Evolutionary conservation across 2,329 filamentous ascomycete species (phyloP), one percentile per base, ranked within the genome.

Genomic region (Talaromyces atroroseus): DNA sequence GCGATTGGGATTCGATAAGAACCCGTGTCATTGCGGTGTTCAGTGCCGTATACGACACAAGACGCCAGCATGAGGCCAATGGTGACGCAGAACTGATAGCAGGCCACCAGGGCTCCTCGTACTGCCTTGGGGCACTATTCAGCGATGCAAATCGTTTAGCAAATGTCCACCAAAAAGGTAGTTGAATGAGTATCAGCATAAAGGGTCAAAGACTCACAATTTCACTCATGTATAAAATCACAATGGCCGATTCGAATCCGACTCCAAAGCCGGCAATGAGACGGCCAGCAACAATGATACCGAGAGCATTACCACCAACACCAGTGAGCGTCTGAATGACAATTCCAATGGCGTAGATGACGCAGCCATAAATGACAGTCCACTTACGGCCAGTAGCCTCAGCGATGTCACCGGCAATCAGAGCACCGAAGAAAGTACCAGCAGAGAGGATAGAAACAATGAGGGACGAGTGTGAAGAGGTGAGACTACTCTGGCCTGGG

Each of bases 191-290:
- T 2, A 21, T 21, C 6, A n/a, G 12, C 2, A 18, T 16, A 5
- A 20, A 5, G 12, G 18, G 8, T 42, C 36, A n/a, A 12, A 18
- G 10, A 58, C 56, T 58, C 34, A 74, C 71, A 68, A 92, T 89
- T 75, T 92, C 89, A 49, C 86, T 90, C 89, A 94, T 92, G 82
- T 94, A 92, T 59, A 91, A 79, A 68, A 91, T 89, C 72, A 91
- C 85, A 65, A 90, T 85, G 65, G 88, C 87, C 8, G 87, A 90
- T 63, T 89, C 87, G 69, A 90, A 90, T 68, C 88, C 89, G 65
- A 91, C 87, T 79, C 89, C 89, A 56, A 90, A 71, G 70, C 89
- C 89, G 49, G 88, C 85, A 64, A 92, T 74, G 57, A 91, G 75
- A 80, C 88, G 88, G 70, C 89, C 89, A 57, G 82, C 81, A 21